Evolutionary conservation across 768 basidiomycete genomes (phyloP), one percentile per base, ranked within the genome.

Genomic region (Pleurotus platypus): DNA sequence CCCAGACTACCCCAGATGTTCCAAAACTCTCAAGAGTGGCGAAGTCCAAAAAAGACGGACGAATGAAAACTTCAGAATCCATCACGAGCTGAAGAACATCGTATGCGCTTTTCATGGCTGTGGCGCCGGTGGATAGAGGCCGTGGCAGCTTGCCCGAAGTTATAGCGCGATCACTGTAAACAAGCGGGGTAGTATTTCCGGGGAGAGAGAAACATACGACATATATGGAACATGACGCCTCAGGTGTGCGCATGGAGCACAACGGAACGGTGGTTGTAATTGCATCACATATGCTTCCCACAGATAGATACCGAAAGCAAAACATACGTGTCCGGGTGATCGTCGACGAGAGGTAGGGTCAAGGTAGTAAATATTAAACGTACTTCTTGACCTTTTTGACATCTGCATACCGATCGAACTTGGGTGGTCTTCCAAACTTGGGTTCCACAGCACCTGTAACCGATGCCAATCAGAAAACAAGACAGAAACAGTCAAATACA

Each of bases 401-500:
- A 57, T 75, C 77, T 57, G 72, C 78, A 66, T 86, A 87, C n/a
- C 69, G 77, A 66, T 87, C 81, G 26, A 67, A 65, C 68, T 80
- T 85, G 42, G 78, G 74, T 47, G 75, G 73, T 53, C 74, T 74
- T 20, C 83, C 85, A 68, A 74, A 90, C 37, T 71, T 73, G 13
- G 86, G 86, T 67, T 89, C 86, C 43, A 66, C 64, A 53, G 62
- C 62, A 55, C 72, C 78, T 79, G 59, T 48, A 60, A 60, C 57
- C 60, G 42, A 8, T 26, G 38, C 20, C 61, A 63, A 63, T 55
- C 45, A 49, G 42, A 54, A 43, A 49, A 37, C 2, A 46, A 58
- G 46, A 61, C 50, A 45, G 27, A 55, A 49, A 24, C 39, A 55
- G 46, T 48, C 51, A 59, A 48, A 59, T 27, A n/a, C 27, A 46